Percentiles rank a stretch among this genome's conserved stretches.
Evolutionary conservation across 306 rosid species (phyloP).

Genomic region (Inga oerstediana): DNA sequence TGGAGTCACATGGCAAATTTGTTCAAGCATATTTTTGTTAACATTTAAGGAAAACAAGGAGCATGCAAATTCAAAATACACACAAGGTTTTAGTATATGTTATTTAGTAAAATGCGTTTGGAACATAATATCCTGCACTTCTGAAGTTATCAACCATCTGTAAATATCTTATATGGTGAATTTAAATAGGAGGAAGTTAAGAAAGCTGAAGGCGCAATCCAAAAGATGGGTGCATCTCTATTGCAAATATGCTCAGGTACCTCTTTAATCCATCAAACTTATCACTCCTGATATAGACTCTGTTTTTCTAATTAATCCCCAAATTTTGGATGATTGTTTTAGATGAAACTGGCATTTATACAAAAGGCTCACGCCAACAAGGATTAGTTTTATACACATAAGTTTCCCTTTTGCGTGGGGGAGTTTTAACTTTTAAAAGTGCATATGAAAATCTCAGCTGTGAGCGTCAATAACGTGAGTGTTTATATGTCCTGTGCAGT

Average conservation of each 20-base stretch:
- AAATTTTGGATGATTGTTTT: background rate
- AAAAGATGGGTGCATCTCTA: conserved; percentile 78
- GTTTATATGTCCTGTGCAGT: conserved; percentile 46
- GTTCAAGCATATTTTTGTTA: background rate
- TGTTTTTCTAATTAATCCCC: background rate
- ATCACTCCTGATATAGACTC: background rate
- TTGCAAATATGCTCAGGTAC: conserved; percentile 73
- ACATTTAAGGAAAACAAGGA: background rate
- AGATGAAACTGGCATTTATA: conserved; percentile 11
- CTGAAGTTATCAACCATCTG: conserved; percentile 18
- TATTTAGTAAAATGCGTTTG: background rate
- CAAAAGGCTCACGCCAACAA: background rate
- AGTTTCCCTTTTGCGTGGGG: background rate
- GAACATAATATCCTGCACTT: conserved; percentile 3
- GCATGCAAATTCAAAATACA: background rate
- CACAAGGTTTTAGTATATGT: background rate
- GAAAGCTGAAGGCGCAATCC: conserved; percentile 80
- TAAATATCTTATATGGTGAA: conserved; percentile 20
- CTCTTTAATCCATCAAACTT: conserved; percentile 23
- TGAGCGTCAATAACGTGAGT: background rate
- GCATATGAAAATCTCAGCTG: background rate
- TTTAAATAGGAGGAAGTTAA: conserved; percentile 68
- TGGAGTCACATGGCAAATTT: background rate
- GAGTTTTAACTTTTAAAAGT: conserved; percentile 3
- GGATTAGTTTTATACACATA: conserved; percentile 12